Evolutionary conservation across 768 basidiomycete genomes (phyloP).

Genomic region (Termitomyces bulborhizus): DNA sequence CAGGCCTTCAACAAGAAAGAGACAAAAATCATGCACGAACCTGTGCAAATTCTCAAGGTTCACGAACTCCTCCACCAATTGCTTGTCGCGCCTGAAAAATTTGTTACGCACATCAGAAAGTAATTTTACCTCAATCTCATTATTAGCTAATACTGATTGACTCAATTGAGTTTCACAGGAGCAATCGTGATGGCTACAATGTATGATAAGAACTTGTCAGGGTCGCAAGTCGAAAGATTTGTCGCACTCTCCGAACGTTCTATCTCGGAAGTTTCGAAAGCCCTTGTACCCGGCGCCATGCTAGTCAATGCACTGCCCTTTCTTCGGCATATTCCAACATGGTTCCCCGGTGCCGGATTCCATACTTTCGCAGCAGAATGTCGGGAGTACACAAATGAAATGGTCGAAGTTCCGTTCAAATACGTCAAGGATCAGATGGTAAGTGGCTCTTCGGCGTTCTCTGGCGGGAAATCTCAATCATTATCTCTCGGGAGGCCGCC

Average conservation of each 20-base stretch:
- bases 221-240: background rate
- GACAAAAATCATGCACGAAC: slow-evolving; percentile 13
- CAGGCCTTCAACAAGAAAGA: slow-evolving; percentile 18
- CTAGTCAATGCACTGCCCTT: too few species aligned
- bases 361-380: too few species aligned
- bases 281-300: too few species aligned
- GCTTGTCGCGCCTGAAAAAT: slow-evolving; percentile 12
- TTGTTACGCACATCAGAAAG: slow-evolving; percentile 7
- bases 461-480: too few species aligned
- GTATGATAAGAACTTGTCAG: too few species aligned
- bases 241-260: background rate
- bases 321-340: too few species aligned
- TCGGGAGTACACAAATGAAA: too few species aligned
- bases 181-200: background rate
- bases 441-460: too few species aligned
- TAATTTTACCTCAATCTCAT: background rate
- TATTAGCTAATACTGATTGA: background rate
- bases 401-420: too few species aligned
- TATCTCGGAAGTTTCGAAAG: too few species aligned
- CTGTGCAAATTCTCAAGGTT: slow-evolving; percentile 18
- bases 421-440: too few species aligned
- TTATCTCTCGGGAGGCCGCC: background rate
- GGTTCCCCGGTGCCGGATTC: too few species aligned
- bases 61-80: slow-evolving; percentile 14
- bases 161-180: background rate